These are phyloP conservation scores for Fusarium fracticaudum DNA, from an alignment of 2,329 filamentous ascomycete species.

Conservation along the genomic window DNA sequence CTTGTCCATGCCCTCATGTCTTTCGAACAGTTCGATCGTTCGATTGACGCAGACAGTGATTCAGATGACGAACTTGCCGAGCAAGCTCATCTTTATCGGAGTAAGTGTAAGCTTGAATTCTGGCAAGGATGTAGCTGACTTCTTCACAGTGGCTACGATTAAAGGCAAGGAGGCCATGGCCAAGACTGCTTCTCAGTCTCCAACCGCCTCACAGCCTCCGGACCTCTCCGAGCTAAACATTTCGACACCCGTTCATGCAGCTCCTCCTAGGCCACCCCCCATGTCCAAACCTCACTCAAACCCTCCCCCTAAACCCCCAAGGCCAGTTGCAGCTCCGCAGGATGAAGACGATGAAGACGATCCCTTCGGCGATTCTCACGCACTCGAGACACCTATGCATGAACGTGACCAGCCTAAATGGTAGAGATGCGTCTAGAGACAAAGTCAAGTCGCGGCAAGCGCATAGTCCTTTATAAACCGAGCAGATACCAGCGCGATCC, in stretches of 20 bases:
- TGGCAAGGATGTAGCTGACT: slow-evolving; percentile 13
- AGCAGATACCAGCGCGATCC: background rate
- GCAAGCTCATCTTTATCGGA: slow-evolving; percentile 71
- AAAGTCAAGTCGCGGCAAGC: background rate
- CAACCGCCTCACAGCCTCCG: slow-evolving; percentile 51
- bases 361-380: slow-evolving; percentile 87
- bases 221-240: slow-evolving; percentile 59
- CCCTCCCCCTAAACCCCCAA: slow-evolving; percentile 33
- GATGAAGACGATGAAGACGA: slow-evolving; percentile 84
- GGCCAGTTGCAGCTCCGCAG: slow-evolving; percentile 55
- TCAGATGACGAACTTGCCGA: slow-evolving; percentile 75
- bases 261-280: slow-evolving; percentile 54
- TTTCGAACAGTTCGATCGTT: slow-evolving; percentile 91
- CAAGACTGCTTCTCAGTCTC: slow-evolving; percentile 50
- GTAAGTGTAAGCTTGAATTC: slow-evolving; percentile 51
- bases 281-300: slow-evolving; percentile 35
- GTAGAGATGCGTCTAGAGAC: slow-evolving; percentile 19
- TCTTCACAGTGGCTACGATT: slow-evolving; percentile 60
- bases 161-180: slow-evolving; percentile 60
- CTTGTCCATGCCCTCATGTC: slow-evolving; percentile 94
- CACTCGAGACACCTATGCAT: slow-evolving; percentile 56
- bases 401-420: slow-evolving; percentile 47
- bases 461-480: background rate
- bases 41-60: slow-evolving; percentile 79
- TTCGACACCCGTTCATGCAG: slow-evolving; percentile 52